Evolutionary conservation across 768 basidiomycete species (phyloP).

Genomic region (Lactarius trivialis): DNA sequence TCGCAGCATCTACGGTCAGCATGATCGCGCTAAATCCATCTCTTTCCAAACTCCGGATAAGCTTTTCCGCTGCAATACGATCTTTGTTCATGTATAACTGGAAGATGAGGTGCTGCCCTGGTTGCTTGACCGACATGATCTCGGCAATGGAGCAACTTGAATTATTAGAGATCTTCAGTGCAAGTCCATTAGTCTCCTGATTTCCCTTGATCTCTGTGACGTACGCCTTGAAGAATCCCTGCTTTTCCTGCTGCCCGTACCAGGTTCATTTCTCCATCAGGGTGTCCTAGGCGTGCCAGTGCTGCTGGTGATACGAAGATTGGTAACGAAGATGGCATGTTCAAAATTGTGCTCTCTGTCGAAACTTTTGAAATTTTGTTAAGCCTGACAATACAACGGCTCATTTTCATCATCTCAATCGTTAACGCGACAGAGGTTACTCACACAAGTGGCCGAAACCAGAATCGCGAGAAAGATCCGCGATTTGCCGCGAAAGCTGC

Average conservation of each 20-base stretch:
- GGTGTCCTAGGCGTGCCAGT: slow-evolving; percentile 40
- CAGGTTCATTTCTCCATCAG: slow-evolving; percentile 43
- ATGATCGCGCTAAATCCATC: slow-evolving; percentile 41
- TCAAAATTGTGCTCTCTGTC: slow-evolving; percentile 25
- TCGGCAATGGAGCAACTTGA: slow-evolving; percentile 32
- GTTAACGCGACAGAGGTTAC: neutral
- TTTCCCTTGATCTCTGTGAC: slow-evolving; percentile 17
- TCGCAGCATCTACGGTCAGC: slow-evolving; percentile 44
- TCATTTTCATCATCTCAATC: neutral
- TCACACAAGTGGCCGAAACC: slow-evolving; percentile 80
- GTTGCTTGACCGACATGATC: slow-evolving; percentile 27
- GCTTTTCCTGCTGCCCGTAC: slow-evolving; percentile 37
- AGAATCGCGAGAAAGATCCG: slow-evolving; percentile 39
- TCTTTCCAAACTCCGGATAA: slow-evolving; percentile 34
- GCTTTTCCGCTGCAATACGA: slow-evolving; percentile 33
- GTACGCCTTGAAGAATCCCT: slow-evolving; percentile 43
- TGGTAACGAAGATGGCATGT: slow-evolving; percentile 29
- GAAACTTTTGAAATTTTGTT: slow-evolving; percentile 27
- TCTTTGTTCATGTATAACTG: slow-evolving; percentile 44
- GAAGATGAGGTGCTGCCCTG: slow-evolving; percentile 30
- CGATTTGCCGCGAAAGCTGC: slow-evolving; percentile 25
- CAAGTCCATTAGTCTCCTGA: neutral
- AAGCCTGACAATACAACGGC: slow-evolving; percentile 20
- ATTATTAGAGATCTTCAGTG: slow-evolving; percentile 29
- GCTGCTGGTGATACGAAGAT: slow-evolving; percentile 40